phyloP scores from a whole-genome alignment of 495 filamentous ascomycete genomes.

The Penicillium alfredii region DNA sequence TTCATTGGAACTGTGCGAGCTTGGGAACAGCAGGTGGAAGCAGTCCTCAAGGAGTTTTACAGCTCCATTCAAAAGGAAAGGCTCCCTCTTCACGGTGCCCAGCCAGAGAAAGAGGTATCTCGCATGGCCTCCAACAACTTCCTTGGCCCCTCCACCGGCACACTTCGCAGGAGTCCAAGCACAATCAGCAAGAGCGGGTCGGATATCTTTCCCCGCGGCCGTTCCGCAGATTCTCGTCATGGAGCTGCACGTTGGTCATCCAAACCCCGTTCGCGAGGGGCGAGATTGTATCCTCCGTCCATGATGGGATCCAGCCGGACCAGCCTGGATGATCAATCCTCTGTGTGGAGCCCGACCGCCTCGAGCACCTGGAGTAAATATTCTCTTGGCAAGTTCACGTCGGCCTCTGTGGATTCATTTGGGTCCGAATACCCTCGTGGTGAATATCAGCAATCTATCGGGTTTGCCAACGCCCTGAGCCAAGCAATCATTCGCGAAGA shows the following conservation, averaged over 20 bases:
- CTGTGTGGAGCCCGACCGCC: constrained; percentile 83
- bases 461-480: constrained; percentile 93
- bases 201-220: constrained; percentile 65
- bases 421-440: constrained; percentile 69
- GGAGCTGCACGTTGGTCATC: constrained; percentile 69
- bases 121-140: constrained; percentile 41
- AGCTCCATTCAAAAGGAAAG: constrained; percentile 77
- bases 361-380: constrained; percentile 94
- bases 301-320: constrained; percentile 88
- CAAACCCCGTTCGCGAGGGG: constrained; percentile 74
- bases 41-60: constrained; percentile 88
- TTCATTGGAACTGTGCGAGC: constrained; percentile 70
- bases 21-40: constrained; percentile 88
- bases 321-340: constrained; percentile 84
- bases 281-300: constrained; percentile 68
- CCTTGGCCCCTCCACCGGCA: constrained; percentile 38
- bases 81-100: constrained; percentile 73
- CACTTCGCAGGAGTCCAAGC: constrained; percentile 81
- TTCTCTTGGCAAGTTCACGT: constrained; percentile 80
- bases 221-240: constrained; percentile 59
- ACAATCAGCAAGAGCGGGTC: constrained; percentile 86
- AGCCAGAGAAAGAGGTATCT: constrained; percentile 37
- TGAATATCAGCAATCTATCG: constrained; percentile 93
- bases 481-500: constrained; percentile 97
- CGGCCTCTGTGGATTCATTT: constrained; percentile 85